These are phyloP conservation scores for Lignosus rhinocerotis DNA, from an alignment of 1,284 basidiomycete genomes.

Conservation along the genomic window DNA sequence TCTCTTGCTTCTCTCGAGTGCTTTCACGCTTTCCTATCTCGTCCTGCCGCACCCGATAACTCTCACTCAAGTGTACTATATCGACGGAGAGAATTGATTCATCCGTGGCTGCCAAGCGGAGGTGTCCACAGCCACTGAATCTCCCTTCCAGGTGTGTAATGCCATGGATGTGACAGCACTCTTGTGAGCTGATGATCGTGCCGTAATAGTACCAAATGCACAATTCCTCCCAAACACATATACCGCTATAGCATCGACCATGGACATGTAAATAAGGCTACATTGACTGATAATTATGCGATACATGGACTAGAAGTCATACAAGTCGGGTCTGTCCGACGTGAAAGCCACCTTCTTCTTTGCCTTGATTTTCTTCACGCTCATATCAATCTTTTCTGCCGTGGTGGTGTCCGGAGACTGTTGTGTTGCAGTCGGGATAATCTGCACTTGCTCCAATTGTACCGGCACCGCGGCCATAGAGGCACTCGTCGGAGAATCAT, in stretches of 20 bases:
- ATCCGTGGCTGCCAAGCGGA: background rate
- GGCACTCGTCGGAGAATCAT: conserved; percentile 3
- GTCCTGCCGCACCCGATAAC: background rate
- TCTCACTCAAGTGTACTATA: conserved; percentile 1
- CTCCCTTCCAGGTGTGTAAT: too few relatives aligned
- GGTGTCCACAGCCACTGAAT: too few relatives aligned
- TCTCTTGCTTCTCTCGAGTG: conserved; percentile 10
- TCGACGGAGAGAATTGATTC: background rate
- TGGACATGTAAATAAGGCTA: conserved; percentile 17
- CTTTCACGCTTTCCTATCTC: conserved; percentile 15
- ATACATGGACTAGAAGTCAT: conserved; percentile 46
- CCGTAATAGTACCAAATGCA: background rate
- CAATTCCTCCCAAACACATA: background rate
- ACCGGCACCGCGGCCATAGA: conserved; percentile 30
- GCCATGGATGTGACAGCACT: too few relatives aligned
- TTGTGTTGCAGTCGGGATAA: background rate
- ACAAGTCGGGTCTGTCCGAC: conserved; percentile 65
- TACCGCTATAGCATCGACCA: background rate
- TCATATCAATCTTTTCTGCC: conserved; percentile 29
- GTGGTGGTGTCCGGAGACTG: background rate
- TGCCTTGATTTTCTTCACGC: conserved; percentile 45
- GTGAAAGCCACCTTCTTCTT: conserved; percentile 74
- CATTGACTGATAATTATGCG: conserved; percentile 9
- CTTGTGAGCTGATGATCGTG: too few relatives aligned
- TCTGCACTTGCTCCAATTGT: conserved; percentile 27